phyloP scores from a whole-genome alignment of 1,284 basidiomycete genomes.

The Tilletiaria anomala region DNA sequence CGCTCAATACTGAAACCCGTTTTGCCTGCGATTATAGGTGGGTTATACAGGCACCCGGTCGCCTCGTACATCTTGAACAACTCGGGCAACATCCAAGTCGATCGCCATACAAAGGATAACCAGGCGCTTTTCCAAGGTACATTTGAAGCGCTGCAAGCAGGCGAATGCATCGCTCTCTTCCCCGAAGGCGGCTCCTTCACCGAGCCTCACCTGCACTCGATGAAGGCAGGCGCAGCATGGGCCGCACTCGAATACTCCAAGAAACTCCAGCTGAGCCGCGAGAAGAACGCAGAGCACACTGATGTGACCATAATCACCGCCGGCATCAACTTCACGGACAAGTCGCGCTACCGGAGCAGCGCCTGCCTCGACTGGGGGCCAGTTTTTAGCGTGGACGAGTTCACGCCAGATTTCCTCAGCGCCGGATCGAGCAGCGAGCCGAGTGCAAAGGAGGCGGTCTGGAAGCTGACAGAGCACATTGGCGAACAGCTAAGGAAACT shows the following conservation, averaged over 20 bases:
- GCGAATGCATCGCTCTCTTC: constrained; percentile 74
- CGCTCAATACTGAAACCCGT: too few species aligned
- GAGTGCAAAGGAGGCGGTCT: constrained; percentile 60
- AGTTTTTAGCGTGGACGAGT: constrained; percentile 56
- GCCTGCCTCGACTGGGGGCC: constrained; percentile 46
- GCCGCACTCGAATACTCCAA: constrained; percentile 79
- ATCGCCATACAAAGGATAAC: constrained; percentile 78
- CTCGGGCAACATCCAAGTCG: constrained; percentile 88
- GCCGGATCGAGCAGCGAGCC: constrained; percentile 4
- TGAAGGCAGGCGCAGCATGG: constrained; percentile 94
- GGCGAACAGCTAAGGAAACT: constrained; percentile 56
- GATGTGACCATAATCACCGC: constrained; percentile 59
- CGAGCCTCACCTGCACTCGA: constrained; percentile 74
- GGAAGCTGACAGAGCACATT: constrained; percentile 62
- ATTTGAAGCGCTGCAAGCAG: constrained; percentile 63
- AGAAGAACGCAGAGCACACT: constrained; percentile 10
- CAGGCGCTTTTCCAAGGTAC: constrained; percentile 77
- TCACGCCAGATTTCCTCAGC: constrained; percentile 58
- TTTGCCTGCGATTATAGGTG: too few species aligned
- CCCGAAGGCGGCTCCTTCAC: constrained; percentile 59
- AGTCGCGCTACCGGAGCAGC: constrained; percentile 73
- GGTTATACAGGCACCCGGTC: constrained; percentile 54
- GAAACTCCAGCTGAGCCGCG: constrained; percentile 1
- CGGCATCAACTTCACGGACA: constrained; percentile 84
- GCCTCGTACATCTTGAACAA: constrained; percentile 62